phyloP scores from a whole-genome alignment of 257 asterid genomes.

The Gardenia jasminoides region DNA sequence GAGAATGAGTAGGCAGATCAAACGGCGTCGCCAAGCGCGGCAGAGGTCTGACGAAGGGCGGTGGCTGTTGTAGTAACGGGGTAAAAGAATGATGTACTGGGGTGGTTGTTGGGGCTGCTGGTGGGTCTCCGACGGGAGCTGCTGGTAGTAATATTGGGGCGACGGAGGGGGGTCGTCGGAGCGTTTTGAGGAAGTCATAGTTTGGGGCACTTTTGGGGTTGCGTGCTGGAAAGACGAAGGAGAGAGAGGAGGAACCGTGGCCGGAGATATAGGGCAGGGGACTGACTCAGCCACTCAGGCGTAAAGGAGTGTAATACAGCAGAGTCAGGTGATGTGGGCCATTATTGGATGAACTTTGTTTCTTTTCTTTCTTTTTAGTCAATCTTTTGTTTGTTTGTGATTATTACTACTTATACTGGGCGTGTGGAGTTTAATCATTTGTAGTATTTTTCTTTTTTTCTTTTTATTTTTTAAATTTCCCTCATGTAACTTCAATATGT shows the following conservation, averaged over 20 bases:
- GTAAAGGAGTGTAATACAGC: too few species aligned
- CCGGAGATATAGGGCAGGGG: conserved; percentile 14
- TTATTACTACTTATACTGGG: too few species aligned
- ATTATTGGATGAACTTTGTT: not conserved
- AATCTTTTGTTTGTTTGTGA: not conserved
- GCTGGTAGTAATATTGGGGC: conserved; percentile 36
- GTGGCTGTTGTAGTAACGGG: conserved; percentile 29
- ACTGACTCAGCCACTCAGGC: too few species aligned
- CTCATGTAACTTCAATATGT: too few species aligned
- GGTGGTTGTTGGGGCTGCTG: conserved; percentile 25
- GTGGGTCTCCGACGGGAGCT: conserved; percentile 46
- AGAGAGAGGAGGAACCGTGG: conserved; percentile 4
- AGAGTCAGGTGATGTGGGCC: not conserved
- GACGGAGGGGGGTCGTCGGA: conserved; percentile 17
- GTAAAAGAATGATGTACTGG: conserved; percentile 60
- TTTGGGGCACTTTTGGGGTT: not conserved
- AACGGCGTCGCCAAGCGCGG: conserved; percentile 41
- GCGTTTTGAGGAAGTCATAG: conserved; percentile 41
- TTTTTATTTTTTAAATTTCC: too few species aligned
- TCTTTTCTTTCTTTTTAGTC: not conserved
- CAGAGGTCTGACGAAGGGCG: conserved; percentile 37
- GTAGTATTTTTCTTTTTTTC: too few species aligned
- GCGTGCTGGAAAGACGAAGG: conserved; percentile 14
- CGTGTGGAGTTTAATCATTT: too few species aligned
- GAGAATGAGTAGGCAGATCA: conserved; percentile 36